Percentiles rank a stretch among this genome's conserved stretches.
Conservation (phyloP, 2,329 filamentous ascomycete genomes). For the Trichoderma pleuroti region DNA sequence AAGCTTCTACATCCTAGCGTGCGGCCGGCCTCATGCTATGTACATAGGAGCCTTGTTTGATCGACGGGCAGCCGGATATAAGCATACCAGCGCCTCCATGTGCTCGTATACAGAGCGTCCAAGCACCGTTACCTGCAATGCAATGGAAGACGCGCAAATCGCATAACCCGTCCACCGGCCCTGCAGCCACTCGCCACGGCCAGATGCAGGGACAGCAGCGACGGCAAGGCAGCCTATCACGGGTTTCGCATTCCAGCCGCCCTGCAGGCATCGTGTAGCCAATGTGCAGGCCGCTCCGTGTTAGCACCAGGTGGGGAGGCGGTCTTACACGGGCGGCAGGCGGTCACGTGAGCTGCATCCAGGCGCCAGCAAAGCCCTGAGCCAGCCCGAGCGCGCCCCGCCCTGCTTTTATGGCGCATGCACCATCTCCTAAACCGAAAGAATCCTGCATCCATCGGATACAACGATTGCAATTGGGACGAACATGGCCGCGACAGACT, state of each 20-base stretch:
- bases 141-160: background rate
- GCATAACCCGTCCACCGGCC: background rate
- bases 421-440: conserved; percentile 35
- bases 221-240: conserved; percentile 3
- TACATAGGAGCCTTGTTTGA: background rate
- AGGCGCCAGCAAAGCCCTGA: conserved; percentile 3
- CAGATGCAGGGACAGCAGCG: background rate
- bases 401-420: conserved; percentile 29
- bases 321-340: background rate
- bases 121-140: background rate
- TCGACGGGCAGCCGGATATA: background rate
- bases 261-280: background rate
- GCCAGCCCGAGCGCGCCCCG: conserved; percentile 25
- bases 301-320: too few species aligned
- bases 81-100: background rate
- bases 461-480: conserved; percentile 38
- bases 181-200: background rate
- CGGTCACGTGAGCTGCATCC: conserved; percentile 8
- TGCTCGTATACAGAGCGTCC: background rate
- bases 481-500: conserved; percentile 39
- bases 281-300: background rate
- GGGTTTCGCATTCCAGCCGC: background rate
- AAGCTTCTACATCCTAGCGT: background rate
- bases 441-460: conserved; percentile 36
- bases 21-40: background rate